phyloP scores from a whole-genome alignment of 208 protist genomes.

The Naegleria lovaniensis region DNA sequence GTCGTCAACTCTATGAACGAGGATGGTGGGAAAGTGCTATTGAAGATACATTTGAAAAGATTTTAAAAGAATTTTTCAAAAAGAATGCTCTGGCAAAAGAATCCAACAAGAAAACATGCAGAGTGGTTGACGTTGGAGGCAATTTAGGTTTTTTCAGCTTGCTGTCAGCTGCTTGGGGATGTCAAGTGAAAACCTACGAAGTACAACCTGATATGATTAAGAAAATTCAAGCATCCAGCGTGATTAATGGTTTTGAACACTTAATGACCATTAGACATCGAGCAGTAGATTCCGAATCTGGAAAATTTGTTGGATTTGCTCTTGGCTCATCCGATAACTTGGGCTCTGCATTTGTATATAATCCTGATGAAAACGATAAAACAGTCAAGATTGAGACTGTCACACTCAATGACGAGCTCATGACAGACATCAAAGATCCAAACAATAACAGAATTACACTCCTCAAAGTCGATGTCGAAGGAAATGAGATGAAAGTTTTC shows the following conservation, averaged over 20 bases:
- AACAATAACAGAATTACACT: neutral
- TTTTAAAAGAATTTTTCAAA: neutral
- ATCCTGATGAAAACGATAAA: neutral
- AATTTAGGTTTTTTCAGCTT: constrained; percentile 15
- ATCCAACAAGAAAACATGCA: neutral
- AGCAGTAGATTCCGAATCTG: neutral
- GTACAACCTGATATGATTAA: neutral
- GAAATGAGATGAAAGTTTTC: neutral
- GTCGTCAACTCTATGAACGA: neutral
- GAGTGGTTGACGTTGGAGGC: neutral
- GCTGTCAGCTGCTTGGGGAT: neutral
- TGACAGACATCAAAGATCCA: neutral
- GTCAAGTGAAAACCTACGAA: neutral
- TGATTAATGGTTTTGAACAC: neutral
- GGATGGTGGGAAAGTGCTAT: neutral
- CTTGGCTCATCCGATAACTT: neutral
- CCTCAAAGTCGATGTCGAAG: neutral
- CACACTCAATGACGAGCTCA: neutral
- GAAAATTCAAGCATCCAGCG: neutral
- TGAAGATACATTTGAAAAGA: neutral
- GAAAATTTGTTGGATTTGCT: neutral
- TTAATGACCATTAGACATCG: neutral
- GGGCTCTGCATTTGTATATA: neutral
- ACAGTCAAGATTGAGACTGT: neutral
- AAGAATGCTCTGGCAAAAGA: neutral